Conservation (phyloP, 148 eudicot species). For the Talinum fruticosum region DNA sequence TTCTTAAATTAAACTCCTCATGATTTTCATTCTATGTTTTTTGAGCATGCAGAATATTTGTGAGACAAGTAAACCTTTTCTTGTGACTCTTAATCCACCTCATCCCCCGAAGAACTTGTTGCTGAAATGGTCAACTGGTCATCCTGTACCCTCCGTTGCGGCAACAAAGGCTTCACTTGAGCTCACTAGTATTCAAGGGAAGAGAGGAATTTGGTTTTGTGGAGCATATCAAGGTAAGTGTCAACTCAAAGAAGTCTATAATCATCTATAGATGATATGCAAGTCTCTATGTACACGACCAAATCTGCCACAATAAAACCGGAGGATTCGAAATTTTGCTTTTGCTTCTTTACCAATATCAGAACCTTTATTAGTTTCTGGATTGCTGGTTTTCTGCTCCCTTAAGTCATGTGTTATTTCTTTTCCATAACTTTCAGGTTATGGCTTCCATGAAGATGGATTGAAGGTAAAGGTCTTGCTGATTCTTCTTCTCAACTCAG, state of each 20-base stretch:
- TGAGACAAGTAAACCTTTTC: slow-evolving; percentile 52
- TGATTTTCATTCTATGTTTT: too few relatives aligned
- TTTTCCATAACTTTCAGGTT: slow-evolving; percentile 43
- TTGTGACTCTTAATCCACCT: slow-evolving; percentile 86
- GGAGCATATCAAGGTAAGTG: slow-evolving; percentile 90
- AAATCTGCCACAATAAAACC: background rate
- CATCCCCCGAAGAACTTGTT: slow-evolving; percentile 50
- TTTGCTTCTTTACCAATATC: background rate
- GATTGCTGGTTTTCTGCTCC: background rate
- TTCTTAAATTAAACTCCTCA: too few relatives aligned
- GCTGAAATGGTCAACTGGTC: slow-evolving; percentile 87
- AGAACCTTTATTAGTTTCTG: background rate
- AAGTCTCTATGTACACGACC: background rate
- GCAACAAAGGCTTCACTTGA: slow-evolving; percentile 81
- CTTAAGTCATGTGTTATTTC: background rate
- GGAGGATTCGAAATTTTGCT: background rate
- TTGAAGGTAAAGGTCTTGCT: slow-evolving; percentile 59
- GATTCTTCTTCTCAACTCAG: background rate
- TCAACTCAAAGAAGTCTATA: background rate
- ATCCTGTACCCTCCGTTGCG: slow-evolving; percentile 88
- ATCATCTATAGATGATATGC: background rate
- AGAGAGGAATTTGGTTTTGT: slow-evolving; percentile 93
- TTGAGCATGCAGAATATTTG: slow-evolving; percentile 56
- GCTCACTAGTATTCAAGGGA: slow-evolving; percentile 77
- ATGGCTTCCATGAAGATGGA: slow-evolving; percentile 97